phyloP scores from a whole-genome alignment of 2,329 filamentous ascomycete species.

The Penicillium vulpinum region DNA sequence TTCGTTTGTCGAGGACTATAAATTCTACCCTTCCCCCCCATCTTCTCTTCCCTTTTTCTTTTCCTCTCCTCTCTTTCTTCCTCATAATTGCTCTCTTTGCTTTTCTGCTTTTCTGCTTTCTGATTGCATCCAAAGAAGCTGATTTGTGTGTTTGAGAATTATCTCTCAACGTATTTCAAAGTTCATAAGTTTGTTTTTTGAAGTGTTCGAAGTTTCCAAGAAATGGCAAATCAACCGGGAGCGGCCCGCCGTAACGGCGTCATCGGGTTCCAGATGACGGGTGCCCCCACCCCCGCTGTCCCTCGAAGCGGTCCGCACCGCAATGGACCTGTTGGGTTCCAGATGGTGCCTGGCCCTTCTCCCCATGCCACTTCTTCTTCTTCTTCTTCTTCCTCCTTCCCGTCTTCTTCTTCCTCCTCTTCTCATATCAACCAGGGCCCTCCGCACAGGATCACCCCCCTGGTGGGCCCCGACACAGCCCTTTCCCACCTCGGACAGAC shows the following conservation, averaged over 20 bases:
- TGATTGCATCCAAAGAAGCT: too few species aligned
- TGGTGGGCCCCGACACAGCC: constrained; percentile 7
- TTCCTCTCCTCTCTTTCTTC: background rate
- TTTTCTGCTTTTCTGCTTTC: background rate
- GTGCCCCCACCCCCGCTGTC: background rate
- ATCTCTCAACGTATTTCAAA: background rate
- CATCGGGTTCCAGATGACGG: background rate
- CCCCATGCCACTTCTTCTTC: background rate
- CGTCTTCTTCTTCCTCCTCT: background rate
- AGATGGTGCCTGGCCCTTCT: background rate
- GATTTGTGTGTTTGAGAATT: background rate
- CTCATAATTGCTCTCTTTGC: background rate
- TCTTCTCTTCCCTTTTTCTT: background rate
- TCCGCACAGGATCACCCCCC: constrained; percentile 2
- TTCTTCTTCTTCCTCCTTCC: too few species aligned
- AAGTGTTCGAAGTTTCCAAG: too few species aligned
- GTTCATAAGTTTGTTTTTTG: too few species aligned
- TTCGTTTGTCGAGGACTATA: background rate
- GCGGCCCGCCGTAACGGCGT: background rate
- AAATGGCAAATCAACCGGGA: background rate
- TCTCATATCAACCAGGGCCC: background rate
- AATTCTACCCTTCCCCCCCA: background rate
- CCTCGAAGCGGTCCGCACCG: background rate
- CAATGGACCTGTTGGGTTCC: background rate
- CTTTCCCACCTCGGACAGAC: background rate